These are phyloP conservation scores for Leccinum olivaceopallidum DNA, from an alignment of 768 basidiomycete genomes.

Conservation along the genomic window DNA sequence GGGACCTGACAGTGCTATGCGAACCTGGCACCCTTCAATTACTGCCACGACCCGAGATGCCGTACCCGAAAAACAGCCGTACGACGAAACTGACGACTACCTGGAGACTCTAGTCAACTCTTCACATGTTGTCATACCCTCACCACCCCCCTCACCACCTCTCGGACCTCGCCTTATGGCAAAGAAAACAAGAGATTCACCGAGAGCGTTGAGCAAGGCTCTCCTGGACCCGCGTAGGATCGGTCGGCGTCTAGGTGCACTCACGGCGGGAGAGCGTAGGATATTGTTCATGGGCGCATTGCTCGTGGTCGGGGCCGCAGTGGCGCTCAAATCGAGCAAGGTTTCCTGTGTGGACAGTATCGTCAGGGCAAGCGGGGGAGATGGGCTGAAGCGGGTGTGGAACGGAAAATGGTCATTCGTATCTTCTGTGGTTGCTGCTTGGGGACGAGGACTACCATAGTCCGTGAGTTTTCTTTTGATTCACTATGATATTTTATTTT, in stretches of 20 bases:
- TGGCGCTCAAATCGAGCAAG: slow-evolving; percentile 42
- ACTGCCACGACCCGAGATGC: slow-evolving; percentile 8
- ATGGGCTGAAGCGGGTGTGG: slow-evolving; percentile 28
- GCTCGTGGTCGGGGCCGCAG: slow-evolving; percentile 66
- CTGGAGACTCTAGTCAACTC: slow-evolving; percentile 28
- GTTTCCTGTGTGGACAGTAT: slow-evolving; percentile 17
- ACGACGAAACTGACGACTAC: slow-evolving; percentile 28
- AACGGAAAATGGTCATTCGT: slow-evolving; percentile 23
- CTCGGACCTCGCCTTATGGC: slow-evolving; percentile 7
- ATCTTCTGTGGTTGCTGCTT: slow-evolving; percentile 26
- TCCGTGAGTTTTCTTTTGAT: neutral
- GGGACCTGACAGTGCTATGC: slow-evolving; percentile 76
- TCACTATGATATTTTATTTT: neutral
- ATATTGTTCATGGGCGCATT: slow-evolving; percentile 62
- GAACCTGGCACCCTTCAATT: slow-evolving; percentile 56
- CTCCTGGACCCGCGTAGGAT: slow-evolving; percentile 20
- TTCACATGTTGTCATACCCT: slow-evolving; percentile 25
- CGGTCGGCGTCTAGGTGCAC: slow-evolving; percentile 23
- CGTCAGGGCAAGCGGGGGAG: slow-evolving; percentile 13
- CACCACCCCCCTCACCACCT: slow-evolving; percentile 25
- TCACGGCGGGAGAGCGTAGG: slow-evolving; percentile 31
- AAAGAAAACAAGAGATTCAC: slow-evolving; percentile 23
- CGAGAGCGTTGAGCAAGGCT: slow-evolving; percentile 9
- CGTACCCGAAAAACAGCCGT: slow-evolving; percentile 25
- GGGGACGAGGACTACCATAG: slow-evolving; percentile 30